A percentile compares a stretch with the other conserved stretches of the same genome.
phyloP scores from a whole-genome alignment of 345 rosid species.

The Murraya koenigii region DNA sequence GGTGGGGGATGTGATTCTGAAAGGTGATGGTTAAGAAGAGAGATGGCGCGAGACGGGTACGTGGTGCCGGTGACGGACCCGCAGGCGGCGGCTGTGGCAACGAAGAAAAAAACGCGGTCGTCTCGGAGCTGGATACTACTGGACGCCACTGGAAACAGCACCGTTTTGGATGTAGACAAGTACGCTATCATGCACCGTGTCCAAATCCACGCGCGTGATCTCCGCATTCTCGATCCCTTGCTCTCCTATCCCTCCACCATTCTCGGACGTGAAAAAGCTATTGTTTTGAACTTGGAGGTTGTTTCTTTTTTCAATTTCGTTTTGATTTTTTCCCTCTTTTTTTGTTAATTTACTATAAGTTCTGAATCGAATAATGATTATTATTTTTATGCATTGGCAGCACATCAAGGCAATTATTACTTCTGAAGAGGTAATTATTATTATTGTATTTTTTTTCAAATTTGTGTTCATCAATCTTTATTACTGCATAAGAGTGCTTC shows the following conservation, averaged over 20 bases:
- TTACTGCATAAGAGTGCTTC: not conserved
- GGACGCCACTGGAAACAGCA: conserved; percentile 49
- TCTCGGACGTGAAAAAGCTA: conserved; percentile 96
- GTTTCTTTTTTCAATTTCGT: not conserved
- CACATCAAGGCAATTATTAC: conserved; percentile 97
- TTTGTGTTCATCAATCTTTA: not conserved
- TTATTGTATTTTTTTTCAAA: not conserved
- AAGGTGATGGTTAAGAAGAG: conserved; percentile 22
- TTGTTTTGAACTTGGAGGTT: conserved; percentile 93
- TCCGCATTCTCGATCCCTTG: conserved; percentile 89
- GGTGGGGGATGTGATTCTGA: conserved; percentile 17
- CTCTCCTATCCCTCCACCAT: conserved; percentile 92
- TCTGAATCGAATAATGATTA: not conserved
- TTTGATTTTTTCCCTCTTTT: not conserved
- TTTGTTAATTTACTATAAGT: not conserved
- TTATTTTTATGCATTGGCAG: conserved; percentile 35
- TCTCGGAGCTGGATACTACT: conserved; percentile 70
- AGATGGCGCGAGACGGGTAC: conserved; percentile 64
- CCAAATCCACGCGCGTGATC: conserved; percentile 98
- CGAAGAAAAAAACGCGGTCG: conserved; percentile 66
- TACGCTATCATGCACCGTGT: conserved; percentile 91
- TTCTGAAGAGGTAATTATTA: conserved; percentile 65
- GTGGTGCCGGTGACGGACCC: conserved; percentile 77
- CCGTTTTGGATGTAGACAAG: conserved; percentile 66
- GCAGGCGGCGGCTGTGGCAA: conserved; percentile 31